A percentile compares a stretch with the other conserved stretches of the same genome.
These are phyloP conservation scores for Clarireedia sp. DNA, from an alignment of 2,329 filamentous ascomycete species.

Conservation along the genomic window DNA sequence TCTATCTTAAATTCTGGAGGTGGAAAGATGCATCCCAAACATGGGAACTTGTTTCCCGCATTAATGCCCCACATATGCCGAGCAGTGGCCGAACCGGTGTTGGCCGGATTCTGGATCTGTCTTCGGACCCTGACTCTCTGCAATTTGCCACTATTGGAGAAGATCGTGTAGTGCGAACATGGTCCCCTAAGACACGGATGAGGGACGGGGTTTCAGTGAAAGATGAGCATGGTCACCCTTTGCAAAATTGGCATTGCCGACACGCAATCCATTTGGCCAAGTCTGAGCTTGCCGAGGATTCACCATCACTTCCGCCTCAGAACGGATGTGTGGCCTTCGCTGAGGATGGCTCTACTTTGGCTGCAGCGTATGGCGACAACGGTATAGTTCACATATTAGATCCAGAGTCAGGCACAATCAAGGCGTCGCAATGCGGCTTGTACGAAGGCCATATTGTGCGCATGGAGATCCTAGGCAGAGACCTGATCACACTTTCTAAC, in stretches of 20 bases:
- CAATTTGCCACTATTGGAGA: slow-evolving; percentile 81
- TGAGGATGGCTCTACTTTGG: slow-evolving; percentile 76
- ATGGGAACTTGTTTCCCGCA: slow-evolving; percentile 72
- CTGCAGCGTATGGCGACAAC: slow-evolving; percentile 52
- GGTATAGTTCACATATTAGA: slow-evolving; percentile 72
- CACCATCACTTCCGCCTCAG: neutral
- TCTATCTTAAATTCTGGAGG: slow-evolving; percentile 87
- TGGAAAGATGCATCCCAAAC: slow-evolving; percentile 46
- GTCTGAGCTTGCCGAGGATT: slow-evolving; percentile 28
- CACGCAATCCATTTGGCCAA: slow-evolving; percentile 44
- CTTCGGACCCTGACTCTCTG: slow-evolving; percentile 57
- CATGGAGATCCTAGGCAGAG: slow-evolving; percentile 64
- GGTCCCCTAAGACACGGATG: slow-evolving; percentile 65
- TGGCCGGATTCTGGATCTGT: slow-evolving; percentile 61
- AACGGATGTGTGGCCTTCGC: slow-evolving; percentile 69
- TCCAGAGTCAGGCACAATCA: slow-evolving; percentile 57
- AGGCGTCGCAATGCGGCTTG: slow-evolving; percentile 58
- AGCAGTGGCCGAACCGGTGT: slow-evolving; percentile 40
- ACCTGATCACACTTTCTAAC: slow-evolving; percentile 67
- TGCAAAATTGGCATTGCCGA: slow-evolving; percentile 69
- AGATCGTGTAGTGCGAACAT: slow-evolving; percentile 70
- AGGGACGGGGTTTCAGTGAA: slow-evolving; percentile 60
- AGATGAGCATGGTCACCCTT: slow-evolving; percentile 46
- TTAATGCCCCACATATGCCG: slow-evolving; percentile 73
- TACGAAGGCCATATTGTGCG: slow-evolving; percentile 57